Base-by-base conservation (phyloP, 2,329 filamentous ascomycete genomes). In the Colletotrichum sp. region DNA sequence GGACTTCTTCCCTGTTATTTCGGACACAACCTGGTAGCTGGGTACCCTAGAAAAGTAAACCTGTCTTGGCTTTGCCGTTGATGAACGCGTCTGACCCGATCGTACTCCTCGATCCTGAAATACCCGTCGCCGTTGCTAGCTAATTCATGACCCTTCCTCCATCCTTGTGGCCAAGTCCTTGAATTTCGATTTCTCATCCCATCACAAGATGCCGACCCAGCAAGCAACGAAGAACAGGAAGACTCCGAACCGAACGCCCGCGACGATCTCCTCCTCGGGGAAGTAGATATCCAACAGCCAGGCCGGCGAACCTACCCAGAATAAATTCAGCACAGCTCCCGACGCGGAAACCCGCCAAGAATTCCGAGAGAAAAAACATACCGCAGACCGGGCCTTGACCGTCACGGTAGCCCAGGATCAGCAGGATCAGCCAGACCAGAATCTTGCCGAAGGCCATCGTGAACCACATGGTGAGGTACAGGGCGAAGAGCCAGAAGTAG, bases 301-400 rank as follows among this genome's bases (percentile, higher is more conserved):
- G 1, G 44, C 44, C 6, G 44, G 44, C 44, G 44, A 52, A 0
- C n/a, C 44, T 52, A 12, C 1, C 6, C 44, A 22, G n/a, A 22
- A 3, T 1, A 22, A 22, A 13, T n/a, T 52, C 44, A 52, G 7
- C n/a, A 5, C 10, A 52, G n/a, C 44, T 52, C 44, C 7, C 0
- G n/a, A 1, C n/a, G 44, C 44, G 10, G 44, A 52, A 52, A 22
- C 0, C n/a, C 44, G 0, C n/a, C 9, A 0, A 22, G 6, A 22
- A 22, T 5, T 22, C 12, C 10, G 12, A 22, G n/a, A 12, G n/a
- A 13, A 5, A n/a, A 52, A 52, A 52, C 44, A 5, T 8, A 52
- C 44, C 44, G 12, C n/a, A 52, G 44, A 52, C n/a, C 44, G 44
- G 44, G 0, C 44, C 44, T 22, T 24, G 44, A 0, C 44, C 44